Conservation (phyloP, 2,329 filamentous ascomycete species). For the Stachybotrys chartarum region DNA sequence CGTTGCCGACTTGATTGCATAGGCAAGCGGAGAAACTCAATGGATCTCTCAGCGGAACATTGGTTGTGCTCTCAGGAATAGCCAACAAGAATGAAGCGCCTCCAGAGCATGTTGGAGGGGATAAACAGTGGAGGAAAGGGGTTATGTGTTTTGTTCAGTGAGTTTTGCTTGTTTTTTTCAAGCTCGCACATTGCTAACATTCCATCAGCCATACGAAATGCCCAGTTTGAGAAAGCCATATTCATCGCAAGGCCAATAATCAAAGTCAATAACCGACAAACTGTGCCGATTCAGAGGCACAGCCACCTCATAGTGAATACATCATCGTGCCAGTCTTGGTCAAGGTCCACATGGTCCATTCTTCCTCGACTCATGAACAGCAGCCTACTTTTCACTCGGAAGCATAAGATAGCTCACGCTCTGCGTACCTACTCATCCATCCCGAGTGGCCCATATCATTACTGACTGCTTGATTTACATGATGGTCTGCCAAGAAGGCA, state of each 20-base stretch:
- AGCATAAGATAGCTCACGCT: no score
- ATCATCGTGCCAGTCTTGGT: background rate
- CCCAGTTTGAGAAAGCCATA: background rate
- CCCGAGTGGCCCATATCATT: no score
- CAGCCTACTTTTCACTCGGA: no score
- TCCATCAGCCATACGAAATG: background rate
- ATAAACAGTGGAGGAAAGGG: constrained; percentile 1
- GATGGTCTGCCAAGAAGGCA: no score
- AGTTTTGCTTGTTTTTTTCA: background rate
- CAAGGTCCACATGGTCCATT: background rate
- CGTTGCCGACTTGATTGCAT: constrained; percentile 56
- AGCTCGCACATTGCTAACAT: background rate
- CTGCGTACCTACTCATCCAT: no score
- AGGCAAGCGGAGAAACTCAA: constrained; percentile 9
- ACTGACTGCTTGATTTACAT: no score
- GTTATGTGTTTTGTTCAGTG: background rate
- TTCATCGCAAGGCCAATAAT: no score
- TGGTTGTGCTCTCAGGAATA: no score
- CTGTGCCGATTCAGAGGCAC: no score
- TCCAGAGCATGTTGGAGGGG: background rate
- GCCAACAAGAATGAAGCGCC: no score
- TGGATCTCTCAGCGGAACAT: background rate
- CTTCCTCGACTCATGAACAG: no score
- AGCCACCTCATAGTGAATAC: background rate
- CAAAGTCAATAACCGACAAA: no score